phyloP scores from a whole-genome alignment of 225 moss, liverwort and hornwort species.

The Straminergon stramineum region DNA sequence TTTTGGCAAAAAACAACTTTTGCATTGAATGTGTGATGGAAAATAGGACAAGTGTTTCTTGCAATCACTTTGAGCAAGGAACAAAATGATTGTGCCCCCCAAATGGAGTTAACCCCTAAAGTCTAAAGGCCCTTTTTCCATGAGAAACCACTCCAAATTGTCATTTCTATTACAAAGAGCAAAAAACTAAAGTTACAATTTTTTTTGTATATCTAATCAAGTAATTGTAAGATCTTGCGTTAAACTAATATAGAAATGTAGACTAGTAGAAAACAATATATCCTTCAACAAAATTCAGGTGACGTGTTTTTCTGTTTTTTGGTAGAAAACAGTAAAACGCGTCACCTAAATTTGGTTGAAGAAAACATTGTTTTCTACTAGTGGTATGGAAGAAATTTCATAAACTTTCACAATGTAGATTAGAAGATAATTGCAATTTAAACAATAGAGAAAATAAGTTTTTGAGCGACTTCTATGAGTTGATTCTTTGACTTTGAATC shows the following conservation, averaged over 20 bases:
- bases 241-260: background rate
- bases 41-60: no score
- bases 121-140: background rate
- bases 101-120: background rate
- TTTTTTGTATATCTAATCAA: background rate
- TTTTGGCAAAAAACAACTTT: no score
- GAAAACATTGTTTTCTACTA: no score
- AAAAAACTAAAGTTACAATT: background rate
- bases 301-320: no score
- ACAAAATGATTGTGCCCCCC: rapidly evolving
- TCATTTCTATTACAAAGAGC: background rate
- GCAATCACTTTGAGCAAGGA: background rate
- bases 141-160: background rate
- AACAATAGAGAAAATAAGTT: rapidly evolving
- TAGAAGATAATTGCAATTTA: background rate
- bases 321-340: no score
- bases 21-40: no score
- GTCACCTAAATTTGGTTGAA: no score
- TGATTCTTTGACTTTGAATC: background rate
- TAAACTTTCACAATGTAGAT: background rate
- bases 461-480: rapidly evolving
- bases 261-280: no score
- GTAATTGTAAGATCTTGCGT: background rate
- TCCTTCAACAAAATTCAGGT: no score
- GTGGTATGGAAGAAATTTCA: background rate